A percentile compares a stretch with the other conserved stretches of the same genome.
Evolutionary conservation across 2,329 filamentous ascomycete genomes (phyloP).

Genomic region (Cryoendolithus antarcticus): DNA sequence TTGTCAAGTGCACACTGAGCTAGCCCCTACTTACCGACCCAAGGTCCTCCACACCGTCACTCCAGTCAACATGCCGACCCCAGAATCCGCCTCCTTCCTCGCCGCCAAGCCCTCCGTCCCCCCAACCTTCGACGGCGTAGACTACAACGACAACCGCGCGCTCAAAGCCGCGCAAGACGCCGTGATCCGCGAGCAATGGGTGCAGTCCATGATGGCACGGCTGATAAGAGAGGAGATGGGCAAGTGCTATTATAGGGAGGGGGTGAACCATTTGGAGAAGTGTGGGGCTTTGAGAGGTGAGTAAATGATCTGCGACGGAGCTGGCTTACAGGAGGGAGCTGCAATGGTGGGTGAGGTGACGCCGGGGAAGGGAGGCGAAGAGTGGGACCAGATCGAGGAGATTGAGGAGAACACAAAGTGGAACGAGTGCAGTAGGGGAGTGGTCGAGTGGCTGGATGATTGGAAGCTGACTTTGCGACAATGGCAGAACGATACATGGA

Average conservation of each 20-base stretch:
- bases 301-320: too few relatives aligned
- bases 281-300: slow-evolving; percentile 70
- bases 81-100: slow-evolving; percentile 70
- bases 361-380: too few relatives aligned
- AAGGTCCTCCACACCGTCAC: neutral
- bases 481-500: slow-evolving; percentile 62
- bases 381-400: too few relatives aligned
- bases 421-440: too few relatives aligned
- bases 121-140: slow-evolving; percentile 74
- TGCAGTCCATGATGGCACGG: slow-evolving; percentile 77
- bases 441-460: too few relatives aligned
- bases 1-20: neutral
- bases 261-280: slow-evolving; percentile 81
- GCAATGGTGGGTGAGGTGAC: too few relatives aligned
- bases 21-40: neutral
- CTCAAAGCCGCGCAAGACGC: slow-evolving; percentile 76
- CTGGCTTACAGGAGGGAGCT: too few relatives aligned
- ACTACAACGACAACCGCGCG: slow-evolving; percentile 70
- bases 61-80: slow-evolving; percentile 56
- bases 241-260: slow-evolving; percentile 76
- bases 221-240: slow-evolving; percentile 70
- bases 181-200: slow-evolving; percentile 77
- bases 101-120: slow-evolving; percentile 72
- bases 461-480: slow-evolving; percentile 1
- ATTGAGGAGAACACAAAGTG: too few relatives aligned